A percentile compares a stretch with the other conserved stretches of the same genome.
Conservation (phyloP, 768 basidiomycete species). For the Tricholoma matsutake region DNA sequence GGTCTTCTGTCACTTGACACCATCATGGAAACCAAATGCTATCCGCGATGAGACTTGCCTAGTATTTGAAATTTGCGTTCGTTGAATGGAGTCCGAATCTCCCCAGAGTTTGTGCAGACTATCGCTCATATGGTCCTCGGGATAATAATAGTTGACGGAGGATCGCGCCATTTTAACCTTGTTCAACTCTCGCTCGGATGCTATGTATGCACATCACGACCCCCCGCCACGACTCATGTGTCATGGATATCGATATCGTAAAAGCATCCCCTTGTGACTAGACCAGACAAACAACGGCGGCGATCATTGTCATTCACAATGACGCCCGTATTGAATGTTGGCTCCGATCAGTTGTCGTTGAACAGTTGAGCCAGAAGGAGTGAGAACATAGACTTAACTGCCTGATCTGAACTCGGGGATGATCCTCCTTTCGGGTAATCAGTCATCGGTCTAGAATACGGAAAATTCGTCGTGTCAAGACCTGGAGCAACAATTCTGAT, state of each 20-base stretch:
- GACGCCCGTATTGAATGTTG: not conserved
- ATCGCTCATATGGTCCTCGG: not conserved
- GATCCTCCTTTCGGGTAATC: not conserved
- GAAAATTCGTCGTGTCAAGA: not conserved
- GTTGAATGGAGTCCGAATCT: not conserved
- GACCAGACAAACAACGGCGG: not conserved
- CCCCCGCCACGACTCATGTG: constrained; percentile 7
- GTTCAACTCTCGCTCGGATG: not conserved
- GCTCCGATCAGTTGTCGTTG: not conserved
- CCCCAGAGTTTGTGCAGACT: not conserved
- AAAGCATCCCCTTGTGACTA: not conserved
- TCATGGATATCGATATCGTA: not conserved
- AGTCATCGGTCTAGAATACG: not conserved
- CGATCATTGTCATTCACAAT: not conserved
- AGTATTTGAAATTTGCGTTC: not conserved
- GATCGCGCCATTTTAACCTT: not conserved
- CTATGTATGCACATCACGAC: not conserved
- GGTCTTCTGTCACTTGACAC: not conserved
- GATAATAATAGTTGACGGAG: not conserved
- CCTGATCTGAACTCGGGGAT: no score
- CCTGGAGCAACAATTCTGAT: not conserved
- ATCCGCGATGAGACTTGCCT: not conserved
- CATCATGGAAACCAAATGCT: not conserved
- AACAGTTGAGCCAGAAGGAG: not conserved
- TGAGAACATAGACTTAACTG: not conserved